phyloP scores from a whole-genome alignment of 257 asterid genomes.

The Nicotiana paniculata region DNA sequence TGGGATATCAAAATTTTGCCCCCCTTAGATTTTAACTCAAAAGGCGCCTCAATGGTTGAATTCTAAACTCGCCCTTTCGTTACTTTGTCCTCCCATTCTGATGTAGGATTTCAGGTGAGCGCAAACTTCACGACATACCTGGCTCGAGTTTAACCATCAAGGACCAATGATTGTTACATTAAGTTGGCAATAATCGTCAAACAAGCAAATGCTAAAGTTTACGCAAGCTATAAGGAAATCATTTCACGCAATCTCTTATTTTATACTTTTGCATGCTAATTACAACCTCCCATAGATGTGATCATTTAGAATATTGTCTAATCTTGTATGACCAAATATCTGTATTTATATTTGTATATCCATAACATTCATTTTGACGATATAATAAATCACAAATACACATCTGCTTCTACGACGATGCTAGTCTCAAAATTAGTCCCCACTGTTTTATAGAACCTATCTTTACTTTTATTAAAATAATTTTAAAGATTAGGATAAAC shows the following conservation, averaged over 20 bases:
- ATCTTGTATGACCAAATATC: neutral
- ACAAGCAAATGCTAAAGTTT: neutral
- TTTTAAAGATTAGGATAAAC: neutral
- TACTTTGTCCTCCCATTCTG: too few relatives aligned
- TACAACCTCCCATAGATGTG: neutral
- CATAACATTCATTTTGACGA: neutral
- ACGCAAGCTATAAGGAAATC: neutral
- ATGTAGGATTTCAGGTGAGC: too few relatives aligned
- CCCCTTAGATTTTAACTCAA: too few relatives aligned
- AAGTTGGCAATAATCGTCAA: neutral
- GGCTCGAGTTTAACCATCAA: too few relatives aligned
- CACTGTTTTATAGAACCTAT: neutral
- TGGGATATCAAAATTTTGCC: too few relatives aligned
- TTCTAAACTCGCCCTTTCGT: too few relatives aligned
- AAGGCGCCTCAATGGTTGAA: too few relatives aligned
- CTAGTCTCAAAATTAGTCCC: neutral
- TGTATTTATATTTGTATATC: neutral
- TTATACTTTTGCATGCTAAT: neutral
- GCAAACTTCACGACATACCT: too few relatives aligned
- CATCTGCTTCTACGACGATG: neutral
- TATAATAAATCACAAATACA: neutral
- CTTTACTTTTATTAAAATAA: neutral
- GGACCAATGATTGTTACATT: too few relatives aligned
- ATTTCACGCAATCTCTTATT: neutral
- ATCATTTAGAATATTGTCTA: neutral